Percentiles rank a stretch among this genome's conserved stretches.
Evolutionary conservation across 2,329 filamentous ascomycete species (phyloP).

Genomic region (Paraphaeosphaeria minitans): DNA sequence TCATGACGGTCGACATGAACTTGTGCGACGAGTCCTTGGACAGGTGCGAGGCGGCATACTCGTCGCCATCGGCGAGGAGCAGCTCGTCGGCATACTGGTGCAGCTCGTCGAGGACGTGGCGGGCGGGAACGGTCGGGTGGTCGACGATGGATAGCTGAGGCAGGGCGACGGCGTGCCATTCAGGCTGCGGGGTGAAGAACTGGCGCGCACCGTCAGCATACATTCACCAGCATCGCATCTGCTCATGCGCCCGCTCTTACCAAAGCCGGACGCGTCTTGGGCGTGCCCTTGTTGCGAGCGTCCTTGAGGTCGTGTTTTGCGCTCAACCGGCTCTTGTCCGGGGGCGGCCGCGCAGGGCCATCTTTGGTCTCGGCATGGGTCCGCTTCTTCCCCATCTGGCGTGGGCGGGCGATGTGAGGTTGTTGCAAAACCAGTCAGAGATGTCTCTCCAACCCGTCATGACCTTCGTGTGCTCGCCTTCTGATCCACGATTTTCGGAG

Average conservation of each 20-base stretch:
- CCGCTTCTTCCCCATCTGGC: constrained; percentile 50
- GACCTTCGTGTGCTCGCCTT: constrained; percentile 27
- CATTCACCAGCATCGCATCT: constrained; percentile 9
- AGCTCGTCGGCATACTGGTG: constrained; percentile 74
- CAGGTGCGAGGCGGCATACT: constrained; percentile 73
- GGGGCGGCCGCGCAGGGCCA: constrained; percentile 46
- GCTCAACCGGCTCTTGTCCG: constrained; percentile 36
- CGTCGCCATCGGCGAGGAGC: constrained; percentile 75
- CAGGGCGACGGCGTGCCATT: constrained; percentile 69
- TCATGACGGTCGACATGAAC: constrained; percentile 96
- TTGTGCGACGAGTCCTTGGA: constrained; percentile 87
- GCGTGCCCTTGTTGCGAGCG: constrained; percentile 42
- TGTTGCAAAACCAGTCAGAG: constrained; percentile 46
- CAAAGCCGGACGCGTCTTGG: constrained; percentile 35
- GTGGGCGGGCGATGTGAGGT: constrained; percentile 28
- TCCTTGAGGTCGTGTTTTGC: constrained; percentile 29
- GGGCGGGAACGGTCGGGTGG: constrained; percentile 55
- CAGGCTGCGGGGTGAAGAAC: constrained; percentile 66
- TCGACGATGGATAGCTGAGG: constrained; percentile 57
- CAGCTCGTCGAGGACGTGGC: constrained; percentile 61
- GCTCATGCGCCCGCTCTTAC: constrained; percentile 24
- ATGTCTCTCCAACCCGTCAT: constrained; percentile 44
- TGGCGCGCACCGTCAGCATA: constrained; percentile 39
- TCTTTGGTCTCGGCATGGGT: constrained; percentile 48
- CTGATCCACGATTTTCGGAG: not conserved